Conservation (phyloP, 2,329 filamentous ascomycete genomes). For the Laburnicola sp. region DNA sequence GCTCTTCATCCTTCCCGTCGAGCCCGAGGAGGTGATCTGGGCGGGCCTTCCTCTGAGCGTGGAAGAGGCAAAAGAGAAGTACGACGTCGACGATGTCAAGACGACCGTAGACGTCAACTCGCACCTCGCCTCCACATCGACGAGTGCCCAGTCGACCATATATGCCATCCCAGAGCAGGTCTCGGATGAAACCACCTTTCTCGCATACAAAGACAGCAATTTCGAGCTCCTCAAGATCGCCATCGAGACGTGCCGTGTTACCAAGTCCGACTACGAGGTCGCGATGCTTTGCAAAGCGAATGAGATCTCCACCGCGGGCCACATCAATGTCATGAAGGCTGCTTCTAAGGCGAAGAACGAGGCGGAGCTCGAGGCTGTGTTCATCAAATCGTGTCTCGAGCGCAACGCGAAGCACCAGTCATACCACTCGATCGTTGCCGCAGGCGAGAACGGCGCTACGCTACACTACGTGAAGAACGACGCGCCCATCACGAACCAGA, state of each 20-base stretch:
- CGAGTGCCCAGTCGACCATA: conserved; percentile 56
- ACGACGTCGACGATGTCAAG: conserved; percentile 68
- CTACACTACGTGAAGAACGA: conserved; percentile 75
- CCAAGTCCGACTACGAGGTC: conserved; percentile 87
- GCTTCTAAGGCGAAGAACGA: conserved; percentile 73
- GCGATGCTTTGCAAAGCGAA: conserved; percentile 80
- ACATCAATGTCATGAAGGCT: conserved; percentile 67
- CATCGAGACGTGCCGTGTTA: conserved; percentile 77
- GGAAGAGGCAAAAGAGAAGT: conserved; percentile 73
- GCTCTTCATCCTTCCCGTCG: conserved; percentile 86
- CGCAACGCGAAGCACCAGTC: conserved; percentile 79
- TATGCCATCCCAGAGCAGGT: conserved; percentile 81
- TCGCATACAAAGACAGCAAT: conserved; percentile 69
- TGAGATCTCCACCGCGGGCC: conserved; percentile 74
- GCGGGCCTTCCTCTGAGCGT: conserved; percentile 79
- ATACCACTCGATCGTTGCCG: conserved; percentile 84
- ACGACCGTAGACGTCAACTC: conserved; percentile 74
- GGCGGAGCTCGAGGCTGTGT: conserved; percentile 78
- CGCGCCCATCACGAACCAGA: conserved; percentile 58
- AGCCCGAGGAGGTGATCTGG: conserved; percentile 92
- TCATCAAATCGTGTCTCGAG: conserved; percentile 74
- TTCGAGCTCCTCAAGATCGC: conserved; percentile 59
- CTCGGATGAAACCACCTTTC: conserved; percentile 70
- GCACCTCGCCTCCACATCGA: conserved; percentile 62
- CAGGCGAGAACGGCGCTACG: conserved; percentile 77